Conservation (phyloP, 2,329 filamentous ascomycete genomes). For the Aspergillus fumigatus region DNA sequence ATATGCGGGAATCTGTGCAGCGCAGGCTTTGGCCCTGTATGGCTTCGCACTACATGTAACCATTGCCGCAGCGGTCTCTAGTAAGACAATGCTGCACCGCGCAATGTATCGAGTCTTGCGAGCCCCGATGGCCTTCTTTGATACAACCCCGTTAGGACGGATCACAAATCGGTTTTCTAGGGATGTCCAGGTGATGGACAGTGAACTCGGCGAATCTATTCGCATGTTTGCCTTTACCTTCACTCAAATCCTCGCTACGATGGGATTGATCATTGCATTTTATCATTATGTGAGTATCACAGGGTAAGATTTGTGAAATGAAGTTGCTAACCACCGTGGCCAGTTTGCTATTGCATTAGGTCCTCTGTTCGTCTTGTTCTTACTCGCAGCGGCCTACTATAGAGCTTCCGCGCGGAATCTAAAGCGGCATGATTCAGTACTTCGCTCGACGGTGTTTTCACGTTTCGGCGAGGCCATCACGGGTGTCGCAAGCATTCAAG, state of each 20-base stretch:
- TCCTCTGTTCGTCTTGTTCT: conserved; percentile 69
- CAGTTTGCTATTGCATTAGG: conserved; percentile 65
- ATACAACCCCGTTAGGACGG: conserved; percentile 89
- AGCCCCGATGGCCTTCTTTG: conserved; percentile 84
- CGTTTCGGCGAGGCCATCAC: conserved; percentile 86
- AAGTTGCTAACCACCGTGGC: conserved; percentile 2
- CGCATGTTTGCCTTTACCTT: conserved; percentile 89
- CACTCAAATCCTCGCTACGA: conserved; percentile 75
- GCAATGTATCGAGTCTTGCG: conserved; percentile 72
- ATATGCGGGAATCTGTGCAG: conserved; percentile 66
- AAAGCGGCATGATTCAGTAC: conserved; percentile 86
- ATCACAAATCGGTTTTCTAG: conserved; percentile 96
- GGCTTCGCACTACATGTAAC: conserved; percentile 73
- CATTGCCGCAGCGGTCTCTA: conserved; percentile 73
- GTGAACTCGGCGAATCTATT: conserved; percentile 80
- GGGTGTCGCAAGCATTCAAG: conserved; percentile 72
- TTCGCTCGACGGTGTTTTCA: conserved; percentile 83
- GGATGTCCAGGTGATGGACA: conserved; percentile 96
- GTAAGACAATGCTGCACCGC: conserved; percentile 72
- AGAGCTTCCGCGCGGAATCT: conserved; percentile 86
- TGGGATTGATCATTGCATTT: conserved; percentile 87
- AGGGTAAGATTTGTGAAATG: too few species aligned
- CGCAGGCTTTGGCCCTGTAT: conserved; percentile 73
- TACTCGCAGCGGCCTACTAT: conserved; percentile 83
- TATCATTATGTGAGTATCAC: conserved; percentile 66